These are phyloP conservation scores for Delitschia confertaspora DNA, from an alignment of 495 filamentous ascomycete genomes.

Conservation along the genomic window DNA sequence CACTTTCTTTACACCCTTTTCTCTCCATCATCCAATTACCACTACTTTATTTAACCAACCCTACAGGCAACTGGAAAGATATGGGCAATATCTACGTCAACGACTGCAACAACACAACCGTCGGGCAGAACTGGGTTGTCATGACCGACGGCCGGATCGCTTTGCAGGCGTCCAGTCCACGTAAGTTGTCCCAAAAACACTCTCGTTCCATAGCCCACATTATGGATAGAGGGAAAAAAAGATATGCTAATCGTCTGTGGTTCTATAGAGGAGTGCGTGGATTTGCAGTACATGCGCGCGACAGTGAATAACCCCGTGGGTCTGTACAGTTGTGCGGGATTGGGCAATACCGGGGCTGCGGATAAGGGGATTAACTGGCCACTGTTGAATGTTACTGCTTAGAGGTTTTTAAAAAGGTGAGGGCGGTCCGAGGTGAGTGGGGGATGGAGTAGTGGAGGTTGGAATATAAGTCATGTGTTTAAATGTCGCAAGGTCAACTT, in stretches of 20 bases:
- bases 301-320: slow-evolving; percentile 46
- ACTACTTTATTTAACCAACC: not conserved
- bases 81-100: slow-evolving; percentile 41
- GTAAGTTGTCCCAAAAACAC: slow-evolving; percentile 32
- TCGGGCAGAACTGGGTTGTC: slow-evolving; percentile 41
- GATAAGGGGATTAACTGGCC: slow-evolving; percentile 51
- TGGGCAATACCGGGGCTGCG: slow-evolving; percentile 42
- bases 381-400: slow-evolving; percentile 34
- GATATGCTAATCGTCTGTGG: too few relatives aligned
- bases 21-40: not conserved
- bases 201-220: not conserved
- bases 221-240: too few relatives aligned
- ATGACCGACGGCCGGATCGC: slow-evolving; percentile 44
- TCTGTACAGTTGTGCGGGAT: slow-evolving; percentile 42
- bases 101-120: slow-evolving; percentile 37
- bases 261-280: slow-evolving; percentile 44
- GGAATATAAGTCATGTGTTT: too few relatives aligned
- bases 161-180: slow-evolving; percentile 36
- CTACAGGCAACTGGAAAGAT: slow-evolving; percentile 44
- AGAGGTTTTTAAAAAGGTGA: not conserved
- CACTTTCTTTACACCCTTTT: not conserved
- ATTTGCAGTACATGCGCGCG: slow-evolving; percentile 45
- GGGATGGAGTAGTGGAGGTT: too few relatives aligned
- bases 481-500: too few relatives aligned
- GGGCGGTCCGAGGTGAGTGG: not conserved